Evolutionary conservation across 108 stramenopile genomes (phyloP), one percentile per base, ranked within the genome.

Genomic region (Skeletonema menzelii): DNA sequence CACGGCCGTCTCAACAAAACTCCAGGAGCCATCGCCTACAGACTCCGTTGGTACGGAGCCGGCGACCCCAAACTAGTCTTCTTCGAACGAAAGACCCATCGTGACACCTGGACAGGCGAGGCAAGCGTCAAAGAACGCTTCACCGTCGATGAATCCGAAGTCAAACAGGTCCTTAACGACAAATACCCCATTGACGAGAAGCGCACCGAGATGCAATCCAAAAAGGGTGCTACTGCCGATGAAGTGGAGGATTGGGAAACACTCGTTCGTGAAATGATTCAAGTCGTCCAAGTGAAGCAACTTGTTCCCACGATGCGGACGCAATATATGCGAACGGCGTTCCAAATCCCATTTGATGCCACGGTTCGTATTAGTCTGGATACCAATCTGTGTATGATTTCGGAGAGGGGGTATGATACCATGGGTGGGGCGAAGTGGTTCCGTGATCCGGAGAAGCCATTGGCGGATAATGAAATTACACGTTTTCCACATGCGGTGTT

Each of bases 41-140:
- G 98, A 17, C 72, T 97, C 40, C 92, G 98, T 30, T 99, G 98
- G 98, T 99, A 99, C 73, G 97, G 95, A 19, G 82, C 89, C 6
- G 90, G 90, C 6, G 86, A 90, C 61, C 97, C 97, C 24, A 84
- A 88, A 37, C 47, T 83, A 30, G 94, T 97, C 37, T 99, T 98
- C 76, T 95, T 97, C 17, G 99, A 99, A 76, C 93, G 97, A 17
- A 99, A 99, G 82, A 99, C 99, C 13, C 99, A 99, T 82, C 92
- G 95, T 40, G 99, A 99, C 34, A 93, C 88, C 26, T 99, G 99
- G 99, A 93, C 95, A n/a, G 97, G 97, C 17, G 97, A 98, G 67
- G 88, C 89, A 59, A 89, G 87, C 27, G 97, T 97, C 22, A 99
- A 99, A 86, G 97, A 98, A 68, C 95, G 99, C 34, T 99, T 99